phyloP scores from a whole-genome alignment of 768 basidiomycete genomes.

The Rhodotorula taiwanensis region DNA sequence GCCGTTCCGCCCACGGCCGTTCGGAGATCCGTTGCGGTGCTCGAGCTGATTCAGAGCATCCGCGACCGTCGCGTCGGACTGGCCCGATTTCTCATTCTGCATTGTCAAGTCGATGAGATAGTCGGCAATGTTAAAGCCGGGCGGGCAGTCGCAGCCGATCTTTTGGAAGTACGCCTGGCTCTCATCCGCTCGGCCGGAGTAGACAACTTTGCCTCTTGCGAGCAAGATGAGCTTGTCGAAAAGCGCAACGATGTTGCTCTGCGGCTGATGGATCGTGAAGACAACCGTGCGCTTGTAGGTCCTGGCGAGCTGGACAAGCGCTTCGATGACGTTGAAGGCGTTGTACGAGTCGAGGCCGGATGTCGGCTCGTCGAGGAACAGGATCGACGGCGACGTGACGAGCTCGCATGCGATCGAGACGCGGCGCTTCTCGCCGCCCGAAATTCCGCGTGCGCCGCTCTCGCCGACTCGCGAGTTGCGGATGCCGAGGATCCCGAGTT shows the following conservation, averaged over 20 bases:
- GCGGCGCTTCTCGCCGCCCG: slow-evolving; percentile 93
- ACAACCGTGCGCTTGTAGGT: slow-evolving; percentile 90
- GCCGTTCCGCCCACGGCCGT: slow-evolving; percentile 5
- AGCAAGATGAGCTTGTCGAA: slow-evolving; percentile 88
- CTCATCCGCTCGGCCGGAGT: slow-evolving; percentile 66
- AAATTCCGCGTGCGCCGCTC: slow-evolving; percentile 81
- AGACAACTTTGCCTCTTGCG: slow-evolving; percentile 73
- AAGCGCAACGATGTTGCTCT: slow-evolving; percentile 91
- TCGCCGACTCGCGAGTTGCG: slow-evolving; percentile 85
- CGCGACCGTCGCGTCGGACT: not conserved
- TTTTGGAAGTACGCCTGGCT: slow-evolving; percentile 74
- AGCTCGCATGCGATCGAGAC: slow-evolving; percentile 97
- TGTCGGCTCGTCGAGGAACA: slow-evolving; percentile 96
- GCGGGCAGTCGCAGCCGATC: slow-evolving; percentile 76
- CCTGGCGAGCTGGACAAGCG: slow-evolving; percentile 72
- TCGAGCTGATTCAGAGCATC: slow-evolving; percentile 21
- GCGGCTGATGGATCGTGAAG: slow-evolving; percentile 97
- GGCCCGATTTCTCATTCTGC: slow-evolving; percentile 47
- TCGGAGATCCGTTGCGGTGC: not conserved
- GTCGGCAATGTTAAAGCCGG: slow-evolving; percentile 95
- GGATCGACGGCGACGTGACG: slow-evolving; percentile 89
- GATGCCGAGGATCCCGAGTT: slow-evolving; percentile 85
- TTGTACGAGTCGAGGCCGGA: slow-evolving; percentile 93
- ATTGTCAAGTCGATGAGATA: slow-evolving; percentile 77
- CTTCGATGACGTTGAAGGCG: slow-evolving; percentile 87